phyloP scores from a whole-genome alignment of 2,329 filamentous ascomycete genomes.

The Alternaria atra region DNA sequence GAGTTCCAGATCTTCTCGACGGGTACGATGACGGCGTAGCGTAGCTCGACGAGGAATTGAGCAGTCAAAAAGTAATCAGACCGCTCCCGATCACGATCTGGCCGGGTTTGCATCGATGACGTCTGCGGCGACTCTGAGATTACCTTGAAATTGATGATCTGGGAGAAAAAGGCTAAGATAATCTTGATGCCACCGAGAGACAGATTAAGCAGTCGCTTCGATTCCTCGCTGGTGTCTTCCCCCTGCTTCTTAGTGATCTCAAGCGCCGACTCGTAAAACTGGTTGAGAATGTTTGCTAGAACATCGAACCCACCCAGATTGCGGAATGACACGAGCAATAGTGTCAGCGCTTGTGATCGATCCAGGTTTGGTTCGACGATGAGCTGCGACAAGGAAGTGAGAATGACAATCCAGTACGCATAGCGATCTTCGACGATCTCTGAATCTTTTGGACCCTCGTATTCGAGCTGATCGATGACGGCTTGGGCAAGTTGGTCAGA shows the following conservation, averaged over 20 bases:
- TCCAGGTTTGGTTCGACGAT: slow-evolving; percentile 71
- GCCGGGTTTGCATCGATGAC: slow-evolving; percentile 60
- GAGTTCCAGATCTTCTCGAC: slow-evolving; percentile 86
- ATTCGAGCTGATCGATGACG: slow-evolving; percentile 72
- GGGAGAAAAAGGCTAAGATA: slow-evolving; percentile 81
- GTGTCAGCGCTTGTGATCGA: slow-evolving; percentile 62
- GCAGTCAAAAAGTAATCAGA: slow-evolving; percentile 70
- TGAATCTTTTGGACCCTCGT: slow-evolving; percentile 56
- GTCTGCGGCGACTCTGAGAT: slow-evolving; percentile 79
- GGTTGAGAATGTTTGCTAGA: slow-evolving; percentile 75
- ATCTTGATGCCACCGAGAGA: slow-evolving; percentile 76
- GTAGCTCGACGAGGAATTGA: slow-evolving; percentile 87
- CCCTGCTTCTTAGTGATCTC: slow-evolving; percentile 55
- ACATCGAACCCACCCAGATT: slow-evolving; percentile 77
- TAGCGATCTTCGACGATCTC: slow-evolving; percentile 70
- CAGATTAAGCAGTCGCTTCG: slow-evolving; percentile 52
- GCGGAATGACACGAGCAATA: slow-evolving; percentile 88
- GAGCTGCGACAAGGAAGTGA: slow-evolving; percentile 80
- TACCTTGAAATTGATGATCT: slow-evolving; percentile 79
- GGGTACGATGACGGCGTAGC: slow-evolving; percentile 79
- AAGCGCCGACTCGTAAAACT: slow-evolving; percentile 70
- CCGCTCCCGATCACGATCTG: slow-evolving; percentile 64
- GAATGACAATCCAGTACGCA: slow-evolving; percentile 82
- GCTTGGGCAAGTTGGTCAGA: slow-evolving; percentile 76
- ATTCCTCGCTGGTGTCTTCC: slow-evolving; percentile 57